Conservation (phyloP, 164 flowering plant genomes). For the Macadamia tetraphylla region DNA sequence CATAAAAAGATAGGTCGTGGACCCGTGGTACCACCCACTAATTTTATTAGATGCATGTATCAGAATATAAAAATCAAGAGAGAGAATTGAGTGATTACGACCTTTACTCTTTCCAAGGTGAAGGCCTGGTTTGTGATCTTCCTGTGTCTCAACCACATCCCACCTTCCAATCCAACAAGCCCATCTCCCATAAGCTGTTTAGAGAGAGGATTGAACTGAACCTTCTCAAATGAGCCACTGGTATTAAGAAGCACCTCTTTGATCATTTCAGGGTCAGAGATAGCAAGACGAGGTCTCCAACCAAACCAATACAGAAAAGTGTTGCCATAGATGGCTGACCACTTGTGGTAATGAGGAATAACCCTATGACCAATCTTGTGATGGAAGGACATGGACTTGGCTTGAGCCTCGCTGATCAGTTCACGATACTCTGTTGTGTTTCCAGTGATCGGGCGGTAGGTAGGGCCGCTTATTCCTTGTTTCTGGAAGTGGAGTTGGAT, state of each 20-base stretch:
- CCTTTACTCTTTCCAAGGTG: constrained; percentile 46
- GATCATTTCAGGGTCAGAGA: constrained; percentile 53
- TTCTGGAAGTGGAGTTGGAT: constrained; percentile 29
- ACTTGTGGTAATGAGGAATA: constrained; percentile 18
- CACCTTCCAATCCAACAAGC: constrained; percentile 47
- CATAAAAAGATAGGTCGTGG: too few relatives aligned
- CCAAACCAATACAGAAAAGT: constrained; percentile 71
- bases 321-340: constrained; percentile 57
- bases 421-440: constrained; percentile 26
- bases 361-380: constrained; percentile 24
- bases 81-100: constrained; percentile 17
- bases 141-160: constrained; percentile 56
- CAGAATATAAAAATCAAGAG: background rate
- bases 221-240: constrained; percentile 27
- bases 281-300: constrained; percentile 35
- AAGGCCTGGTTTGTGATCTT: constrained; percentile 48
- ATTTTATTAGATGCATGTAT: too few relatives aligned
- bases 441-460: background rate
- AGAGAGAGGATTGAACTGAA: constrained; percentile 37
- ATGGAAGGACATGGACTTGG: constrained; percentile 16
- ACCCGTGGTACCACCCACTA: too few relatives aligned
- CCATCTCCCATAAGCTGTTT: constrained; percentile 47
- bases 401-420: constrained; percentile 18
- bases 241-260: constrained; percentile 46
- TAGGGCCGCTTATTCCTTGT: constrained; percentile 16